These are phyloP conservation scores for Monosporascus sp. DNA, from an alignment of 2,329 filamentous ascomycete genomes.

Conservation along the genomic window DNA sequence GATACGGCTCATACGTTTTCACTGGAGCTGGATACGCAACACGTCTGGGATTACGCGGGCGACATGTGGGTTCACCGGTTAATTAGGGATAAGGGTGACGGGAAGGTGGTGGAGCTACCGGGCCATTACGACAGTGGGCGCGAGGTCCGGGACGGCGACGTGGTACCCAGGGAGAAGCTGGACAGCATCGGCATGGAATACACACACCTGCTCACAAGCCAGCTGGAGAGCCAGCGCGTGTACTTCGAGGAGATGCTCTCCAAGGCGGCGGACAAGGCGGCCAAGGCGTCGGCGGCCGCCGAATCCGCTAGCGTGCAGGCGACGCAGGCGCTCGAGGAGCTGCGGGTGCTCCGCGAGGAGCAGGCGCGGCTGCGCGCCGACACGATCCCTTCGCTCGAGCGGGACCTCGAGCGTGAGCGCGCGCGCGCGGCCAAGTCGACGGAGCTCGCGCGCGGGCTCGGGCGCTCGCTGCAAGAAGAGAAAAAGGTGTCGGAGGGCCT, in stretches of 20 bases:
- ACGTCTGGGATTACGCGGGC: slow-evolving; percentile 96
- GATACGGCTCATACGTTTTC: slow-evolving; percentile 85
- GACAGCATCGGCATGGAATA: slow-evolving; percentile 88
- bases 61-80: slow-evolving; percentile 95
- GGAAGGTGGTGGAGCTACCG: slow-evolving; percentile 87
- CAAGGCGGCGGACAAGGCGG: slow-evolving; percentile 84
- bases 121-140: slow-evolving; percentile 33
- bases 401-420: slow-evolving; percentile 63
- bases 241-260: slow-evolving; percentile 93
- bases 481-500: slow-evolving; percentile 78
- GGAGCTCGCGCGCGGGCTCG: slow-evolving; percentile 68
- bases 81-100: slow-evolving; percentile 88
- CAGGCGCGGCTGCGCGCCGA: slow-evolving; percentile 47
- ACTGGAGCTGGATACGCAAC: slow-evolving; percentile 86
- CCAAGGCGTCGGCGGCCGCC: slow-evolving; percentile 63
- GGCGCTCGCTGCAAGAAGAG: slow-evolving; percentile 77
- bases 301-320: slow-evolving; percentile 53
- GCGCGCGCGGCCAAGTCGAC: slow-evolving; percentile 67
- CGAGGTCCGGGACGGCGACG: slow-evolving; percentile 49
- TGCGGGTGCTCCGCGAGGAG: slow-evolving; percentile 48
- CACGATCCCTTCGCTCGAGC: slow-evolving; percentile 64
- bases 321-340: slow-evolving; percentile 41
- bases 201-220: slow-evolving; percentile 85
- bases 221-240: slow-evolving; percentile 84
- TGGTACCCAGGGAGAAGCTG: slow-evolving; percentile 63